Conservation (phyloP, 2,329 filamentous ascomycete genomes). For the Arthrobotrys iridis region DNA sequence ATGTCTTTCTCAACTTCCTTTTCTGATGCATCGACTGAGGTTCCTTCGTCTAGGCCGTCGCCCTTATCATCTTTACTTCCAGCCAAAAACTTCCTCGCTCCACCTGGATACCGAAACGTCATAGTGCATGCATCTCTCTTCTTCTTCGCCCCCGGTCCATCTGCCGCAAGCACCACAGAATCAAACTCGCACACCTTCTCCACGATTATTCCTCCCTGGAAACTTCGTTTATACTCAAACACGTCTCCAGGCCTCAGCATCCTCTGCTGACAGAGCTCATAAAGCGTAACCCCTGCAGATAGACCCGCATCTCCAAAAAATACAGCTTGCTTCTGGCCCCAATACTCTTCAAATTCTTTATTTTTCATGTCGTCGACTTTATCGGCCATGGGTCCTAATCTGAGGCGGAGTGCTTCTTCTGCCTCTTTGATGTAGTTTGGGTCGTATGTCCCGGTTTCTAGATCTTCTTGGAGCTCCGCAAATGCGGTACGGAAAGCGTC, state of each 20-base stretch:
- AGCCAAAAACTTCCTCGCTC: constrained; percentile 32
- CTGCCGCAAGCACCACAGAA: constrained; percentile 16
- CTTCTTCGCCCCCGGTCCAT: constrained; percentile 14
- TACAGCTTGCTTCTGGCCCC: constrained; percentile 51
- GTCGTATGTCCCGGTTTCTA: constrained; percentile 32
- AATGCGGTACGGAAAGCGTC: constrained; percentile 47
- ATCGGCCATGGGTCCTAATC: constrained; percentile 36
- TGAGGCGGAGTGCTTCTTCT: constrained; percentile 30
- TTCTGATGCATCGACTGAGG: background rate
- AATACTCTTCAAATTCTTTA: constrained; percentile 52
- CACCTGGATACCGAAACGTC: constrained; percentile 27
- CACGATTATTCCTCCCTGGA: constrained; percentile 23
- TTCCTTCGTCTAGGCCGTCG: constrained; percentile 13
- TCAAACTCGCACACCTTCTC: constrained; percentile 45
- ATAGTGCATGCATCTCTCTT: constrained; percentile 48
- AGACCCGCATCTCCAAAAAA: constrained; percentile 45
- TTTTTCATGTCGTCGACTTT: constrained; percentile 47
- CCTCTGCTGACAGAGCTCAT: constrained; percentile 41
- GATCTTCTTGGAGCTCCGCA: constrained; percentile 49
- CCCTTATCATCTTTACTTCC: background rate
- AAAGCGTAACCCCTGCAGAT: constrained; percentile 43
- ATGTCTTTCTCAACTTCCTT: constrained; percentile 1
- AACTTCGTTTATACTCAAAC: constrained; percentile 47
- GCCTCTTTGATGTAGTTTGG: constrained; percentile 42
- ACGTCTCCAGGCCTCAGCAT: constrained; percentile 38